A percentile compares a stretch with the other conserved stretches of the same genome.
phyloP scores from a whole-genome alignment of 2,329 filamentous ascomycete species.

The Coleophoma cylindrospora region DNA sequence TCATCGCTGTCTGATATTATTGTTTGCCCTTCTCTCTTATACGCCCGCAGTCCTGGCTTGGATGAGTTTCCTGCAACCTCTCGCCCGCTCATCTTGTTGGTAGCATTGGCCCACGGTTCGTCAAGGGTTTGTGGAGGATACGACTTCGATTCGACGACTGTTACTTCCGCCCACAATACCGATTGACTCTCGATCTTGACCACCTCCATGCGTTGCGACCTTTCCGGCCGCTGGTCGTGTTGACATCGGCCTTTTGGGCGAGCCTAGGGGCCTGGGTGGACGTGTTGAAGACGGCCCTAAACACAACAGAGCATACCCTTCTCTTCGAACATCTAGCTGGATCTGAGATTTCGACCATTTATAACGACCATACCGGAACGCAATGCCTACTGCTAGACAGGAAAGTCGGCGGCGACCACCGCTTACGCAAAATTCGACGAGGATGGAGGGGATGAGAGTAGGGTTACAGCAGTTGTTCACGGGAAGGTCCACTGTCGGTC shows the following conservation, averaged over 20 bases:
- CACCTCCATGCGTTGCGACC: constrained; percentile 18
- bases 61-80: background rate
- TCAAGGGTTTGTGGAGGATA: background rate
- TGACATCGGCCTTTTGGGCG: constrained; percentile 12
- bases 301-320: constrained; percentile 7
- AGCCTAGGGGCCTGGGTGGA: constrained; percentile 11
- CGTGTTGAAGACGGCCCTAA: constrained; percentile 12
- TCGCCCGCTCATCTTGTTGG: background rate
- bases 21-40: constrained; percentile 4
- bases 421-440: constrained; percentile 12
- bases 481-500: constrained; percentile 19
- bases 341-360: background rate
- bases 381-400: constrained; percentile 15
- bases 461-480: constrained; percentile 20
- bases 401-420: constrained; percentile 8
- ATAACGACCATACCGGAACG: background rate
- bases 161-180: background rate
- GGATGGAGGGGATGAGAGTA: constrained; percentile 15
- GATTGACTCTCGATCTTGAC: constrained; percentile 10
- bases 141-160: background rate
- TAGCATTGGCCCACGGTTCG: constrained; percentile 11
- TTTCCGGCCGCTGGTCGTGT: constrained; percentile 15
- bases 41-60: no score
- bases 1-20: constrained; percentile 9
- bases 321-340: background rate